These are phyloP conservation scores for Sporobolomyces pararoseus DNA, from an alignment of 768 basidiomycete species.

Conservation along the genomic window DNA sequence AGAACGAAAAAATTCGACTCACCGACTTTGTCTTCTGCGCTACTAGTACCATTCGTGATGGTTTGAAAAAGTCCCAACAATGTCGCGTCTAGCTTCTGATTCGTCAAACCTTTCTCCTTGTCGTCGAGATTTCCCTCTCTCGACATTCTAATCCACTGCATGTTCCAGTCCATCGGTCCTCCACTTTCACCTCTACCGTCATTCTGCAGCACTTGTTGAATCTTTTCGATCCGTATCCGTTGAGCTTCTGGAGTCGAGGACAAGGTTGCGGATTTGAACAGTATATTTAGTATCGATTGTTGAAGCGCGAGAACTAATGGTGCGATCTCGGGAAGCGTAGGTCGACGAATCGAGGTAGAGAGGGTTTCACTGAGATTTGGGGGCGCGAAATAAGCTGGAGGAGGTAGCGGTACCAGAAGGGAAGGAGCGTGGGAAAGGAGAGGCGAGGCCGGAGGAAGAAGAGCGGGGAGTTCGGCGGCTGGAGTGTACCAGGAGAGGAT, in stretches of 20 bases:
- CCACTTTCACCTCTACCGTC: background rate
- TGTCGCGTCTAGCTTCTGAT: conserved; percentile 13
- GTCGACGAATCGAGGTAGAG: background rate
- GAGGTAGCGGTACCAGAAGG: conserved; percentile 23
- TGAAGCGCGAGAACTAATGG: conserved; percentile 33
- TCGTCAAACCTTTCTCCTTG: background rate
- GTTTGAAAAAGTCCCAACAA: conserved; percentile 32
- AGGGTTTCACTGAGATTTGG: conserved; percentile 29
- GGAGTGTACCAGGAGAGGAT: conserved; percentile 31
- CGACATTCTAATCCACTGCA: background rate
- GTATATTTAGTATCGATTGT: conserved; percentile 28
- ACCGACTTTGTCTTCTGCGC: conserved; percentile 3
- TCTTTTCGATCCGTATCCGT: background rate
- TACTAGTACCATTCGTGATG: conserved; percentile 25
- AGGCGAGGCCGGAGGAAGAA: conserved; percentile 46
- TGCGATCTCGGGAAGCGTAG: conserved; percentile 9
- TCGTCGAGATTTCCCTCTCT: background rate
- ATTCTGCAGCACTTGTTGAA: background rate
- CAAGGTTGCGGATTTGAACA: conserved; percentile 15
- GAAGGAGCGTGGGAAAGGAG: background rate
- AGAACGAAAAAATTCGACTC: background rate
- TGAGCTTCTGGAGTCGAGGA: background rate
- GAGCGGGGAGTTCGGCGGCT: conserved; percentile 41
- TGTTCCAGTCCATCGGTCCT: conserved; percentile 17
- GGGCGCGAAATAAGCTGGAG: conserved; percentile 19